Base-by-base conservation (phyloP, 1,284 basidiomycete genomes). In the Amylostereum chailletii region DNA sequence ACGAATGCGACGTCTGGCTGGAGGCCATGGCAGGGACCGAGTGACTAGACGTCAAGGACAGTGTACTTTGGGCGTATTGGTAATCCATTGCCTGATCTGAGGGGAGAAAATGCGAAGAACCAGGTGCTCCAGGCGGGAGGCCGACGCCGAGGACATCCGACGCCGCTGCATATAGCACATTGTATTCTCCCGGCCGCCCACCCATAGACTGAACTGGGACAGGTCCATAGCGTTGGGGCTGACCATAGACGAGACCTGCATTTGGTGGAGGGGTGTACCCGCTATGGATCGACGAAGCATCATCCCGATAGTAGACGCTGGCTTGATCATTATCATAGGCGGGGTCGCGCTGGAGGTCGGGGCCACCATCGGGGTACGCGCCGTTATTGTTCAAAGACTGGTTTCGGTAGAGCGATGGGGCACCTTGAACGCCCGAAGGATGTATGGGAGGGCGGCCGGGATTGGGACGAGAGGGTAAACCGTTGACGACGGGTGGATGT, bases 131-230 rank as follows among this genome's bases (percentile, higher is more conserved):
- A 39, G 57, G 49, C 34, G 55, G 79, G 31, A 77, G 81, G 0
- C 73, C 77, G 76, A 85, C 81, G 29, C 90, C 90, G 5, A 94
- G 72, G 26, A 92, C 85, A 61, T 87, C 81, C 33, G 86, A 90
- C 2, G 90, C 90, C 2, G 86, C 86, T 7, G 76, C 74, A 60
- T 85, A 80, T 19, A 84, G 62, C 37, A 72, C 69, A 60, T 82
- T 78, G 55, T 75, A 77, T 49, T 75, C 71, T 43, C 61, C 61
- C 37, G 63, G 61, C 29, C 61, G 67, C 39, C n/a, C n/a, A n/a
- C 29, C n/a, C 11, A n/a, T n/a, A n/a, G 39, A 40, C 11, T 43
- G 42, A 30, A 68, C 66, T 19, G 19, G 19, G 19, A 19, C 19
- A 19, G 19, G 37, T 55, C 46, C 10, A 46, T 44, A 8, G 40